A percentile compares a stretch with the other conserved stretches of the same genome.
Conservation (phyloP, 1,139 yeast species). For the Martiniozyma asiatica region DNA sequence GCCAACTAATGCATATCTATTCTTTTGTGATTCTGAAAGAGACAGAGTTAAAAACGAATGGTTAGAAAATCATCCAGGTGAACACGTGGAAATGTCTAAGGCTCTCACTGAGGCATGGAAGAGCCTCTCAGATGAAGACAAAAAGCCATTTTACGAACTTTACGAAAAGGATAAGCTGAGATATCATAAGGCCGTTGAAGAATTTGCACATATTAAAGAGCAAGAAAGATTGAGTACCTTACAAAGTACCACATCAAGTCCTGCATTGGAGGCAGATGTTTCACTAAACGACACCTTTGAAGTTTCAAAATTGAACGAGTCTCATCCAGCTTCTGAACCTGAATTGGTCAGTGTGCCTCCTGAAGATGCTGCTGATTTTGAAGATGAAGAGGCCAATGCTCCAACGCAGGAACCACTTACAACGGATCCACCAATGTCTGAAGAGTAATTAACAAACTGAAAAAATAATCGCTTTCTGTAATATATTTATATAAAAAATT, state of each 20-base stretch:
- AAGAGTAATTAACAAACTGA: too few species aligned
- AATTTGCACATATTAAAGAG: slow-evolving; percentile 35
- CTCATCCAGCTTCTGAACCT: too few species aligned
- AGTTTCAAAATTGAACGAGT: too few species aligned
- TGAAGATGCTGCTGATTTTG: too few species aligned
- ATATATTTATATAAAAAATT: too few species aligned
- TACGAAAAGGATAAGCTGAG: slow-evolving; percentile 74
- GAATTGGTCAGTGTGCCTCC: too few species aligned
- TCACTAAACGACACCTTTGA: background rate
- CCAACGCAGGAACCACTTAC: too few species aligned
- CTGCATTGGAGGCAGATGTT: background rate
- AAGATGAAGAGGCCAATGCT: too few species aligned
- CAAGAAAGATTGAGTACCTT: slow-evolving; percentile 7
- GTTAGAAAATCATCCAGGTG: slow-evolving; percentile 34
- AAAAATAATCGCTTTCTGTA: too few species aligned
- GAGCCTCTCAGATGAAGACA: slow-evolving; percentile 51
- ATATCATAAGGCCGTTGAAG: slow-evolving; percentile 62
- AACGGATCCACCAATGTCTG: too few species aligned
- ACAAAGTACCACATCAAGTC: background rate
- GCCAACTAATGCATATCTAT: slow-evolving; percentile 80
- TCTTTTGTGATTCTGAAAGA: slow-evolving; percentile 79
- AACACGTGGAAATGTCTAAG: slow-evolving; percentile 51
- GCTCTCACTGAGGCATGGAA: slow-evolving; percentile 86
- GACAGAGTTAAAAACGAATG: slow-evolving; percentile 53
- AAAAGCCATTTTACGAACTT: slow-evolving; percentile 63